These are phyloP conservation scores for Westerdykella aurantiaca DNA, from an alignment of 2,329 filamentous ascomycete species.

Conservation along the genomic window DNA sequence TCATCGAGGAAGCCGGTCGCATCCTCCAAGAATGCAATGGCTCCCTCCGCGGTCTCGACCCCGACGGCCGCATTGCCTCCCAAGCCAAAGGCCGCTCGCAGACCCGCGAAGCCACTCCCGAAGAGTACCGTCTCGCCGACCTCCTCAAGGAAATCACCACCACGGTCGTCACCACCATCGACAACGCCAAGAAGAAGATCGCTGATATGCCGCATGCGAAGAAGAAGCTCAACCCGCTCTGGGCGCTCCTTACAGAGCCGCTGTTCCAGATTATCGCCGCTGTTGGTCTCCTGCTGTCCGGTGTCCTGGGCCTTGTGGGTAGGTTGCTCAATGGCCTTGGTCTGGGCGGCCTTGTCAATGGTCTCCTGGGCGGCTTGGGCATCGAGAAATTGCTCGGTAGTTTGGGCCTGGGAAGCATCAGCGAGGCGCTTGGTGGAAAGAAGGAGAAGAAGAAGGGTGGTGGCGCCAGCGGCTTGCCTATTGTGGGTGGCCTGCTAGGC, in stretches of 20 bases:
- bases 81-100: constrained; percentile 78
- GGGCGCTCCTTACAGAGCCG: constrained; percentile 75
- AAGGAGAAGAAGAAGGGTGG: constrained; percentile 50
- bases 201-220: constrained; percentile 89
- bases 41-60: constrained; percentile 78
- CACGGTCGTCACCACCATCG: constrained; percentile 74
- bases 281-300: constrained; percentile 73
- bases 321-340: constrained; percentile 74
- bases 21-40: constrained; percentile 85
- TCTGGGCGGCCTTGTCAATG: constrained; percentile 73
- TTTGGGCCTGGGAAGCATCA: constrained; percentile 57
- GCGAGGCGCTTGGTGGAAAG: constrained; percentile 49
- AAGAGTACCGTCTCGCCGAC: constrained; percentile 81
- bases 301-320: constrained; percentile 80
- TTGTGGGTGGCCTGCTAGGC: constrained; percentile 47
- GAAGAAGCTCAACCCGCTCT: constrained; percentile 89
- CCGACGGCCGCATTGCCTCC: constrained; percentile 76
- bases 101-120: constrained; percentile 68
- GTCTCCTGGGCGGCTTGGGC: constrained; percentile 69
- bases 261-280: constrained; percentile 89
- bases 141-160: constrained; percentile 79
- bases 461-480: constrained; percentile 37
- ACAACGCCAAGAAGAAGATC: constrained; percentile 82
- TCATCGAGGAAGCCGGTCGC: constrained; percentile 78
- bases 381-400: constrained; percentile 69